Conservation (phyloP, 495 filamentous ascomycete species). For the Podospora australis region DNA sequence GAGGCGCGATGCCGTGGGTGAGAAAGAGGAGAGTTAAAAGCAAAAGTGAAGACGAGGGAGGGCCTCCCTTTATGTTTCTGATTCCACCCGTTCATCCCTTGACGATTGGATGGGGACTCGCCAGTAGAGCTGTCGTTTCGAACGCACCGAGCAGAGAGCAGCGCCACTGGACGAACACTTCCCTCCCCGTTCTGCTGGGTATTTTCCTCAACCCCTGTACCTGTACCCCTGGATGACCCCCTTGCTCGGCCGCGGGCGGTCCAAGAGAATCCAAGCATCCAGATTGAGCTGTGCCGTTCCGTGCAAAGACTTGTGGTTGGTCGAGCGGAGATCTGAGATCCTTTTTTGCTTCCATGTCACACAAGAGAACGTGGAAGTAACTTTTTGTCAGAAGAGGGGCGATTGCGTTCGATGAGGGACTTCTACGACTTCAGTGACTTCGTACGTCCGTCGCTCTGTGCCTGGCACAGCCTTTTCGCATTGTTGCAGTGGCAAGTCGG, state of each 20-base stretch:
- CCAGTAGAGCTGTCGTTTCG: constrained; percentile 17
- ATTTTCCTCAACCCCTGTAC: neutral
- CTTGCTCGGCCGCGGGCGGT: neutral
- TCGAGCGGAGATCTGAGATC: no score
- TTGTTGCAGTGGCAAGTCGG: neutral
- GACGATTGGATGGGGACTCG: constrained; percentile 17
- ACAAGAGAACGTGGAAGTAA: no score
- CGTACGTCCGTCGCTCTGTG: neutral
- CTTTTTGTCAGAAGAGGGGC: no score
- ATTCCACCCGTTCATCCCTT: constrained; percentile 10
- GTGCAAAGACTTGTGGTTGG: no score
- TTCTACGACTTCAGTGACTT: neutral
- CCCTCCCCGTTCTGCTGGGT: neutral
- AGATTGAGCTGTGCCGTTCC: no score
- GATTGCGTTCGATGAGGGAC: no score
- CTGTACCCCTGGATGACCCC: neutral
- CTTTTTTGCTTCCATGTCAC: no score
- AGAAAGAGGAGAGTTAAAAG: constrained; percentile 11
- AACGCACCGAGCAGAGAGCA: neutral
- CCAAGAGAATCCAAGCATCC: neutral
- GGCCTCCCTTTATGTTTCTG: constrained; percentile 27
- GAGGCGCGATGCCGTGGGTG: constrained; percentile 18
- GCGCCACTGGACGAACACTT: constrained; percentile 16
- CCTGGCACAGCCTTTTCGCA: neutral
- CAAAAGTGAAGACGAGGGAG: constrained; percentile 7